Conservation (phyloP, 2,329 filamentous ascomycete genomes). For the Xylariaceae sp. region DNA sequence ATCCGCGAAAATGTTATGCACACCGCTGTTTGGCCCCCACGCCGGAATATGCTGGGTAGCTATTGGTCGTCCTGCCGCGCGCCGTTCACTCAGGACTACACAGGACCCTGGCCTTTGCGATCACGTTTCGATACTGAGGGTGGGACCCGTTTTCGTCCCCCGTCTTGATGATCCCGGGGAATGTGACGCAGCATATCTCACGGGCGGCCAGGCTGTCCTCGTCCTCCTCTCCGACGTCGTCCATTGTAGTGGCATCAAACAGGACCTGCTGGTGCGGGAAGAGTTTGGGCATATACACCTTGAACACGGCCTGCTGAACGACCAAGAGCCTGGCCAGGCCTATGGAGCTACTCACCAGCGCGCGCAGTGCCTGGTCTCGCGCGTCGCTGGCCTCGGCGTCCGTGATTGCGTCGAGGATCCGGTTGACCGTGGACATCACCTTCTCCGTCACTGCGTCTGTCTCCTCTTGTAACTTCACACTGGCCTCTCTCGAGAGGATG, state of each 20-base stretch:
- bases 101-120: slow-evolving; percentile 58
- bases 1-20: slow-evolving; percentile 13
- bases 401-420: slow-evolving; percentile 43
- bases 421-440: slow-evolving; percentile 40
- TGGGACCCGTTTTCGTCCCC: slow-evolving; percentile 59
- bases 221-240: slow-evolving; percentile 57
- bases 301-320: slow-evolving; percentile 52
- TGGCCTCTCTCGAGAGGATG: slow-evolving; percentile 47
- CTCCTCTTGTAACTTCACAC: slow-evolving; percentile 36
- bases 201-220: slow-evolving; percentile 45
- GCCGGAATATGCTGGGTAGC: slow-evolving; percentile 4
- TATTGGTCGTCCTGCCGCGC: too few relatives aligned
- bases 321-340: slow-evolving; percentile 49
- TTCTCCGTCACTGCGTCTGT: slow-evolving; percentile 35
- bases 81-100: slow-evolving; percentile 40
- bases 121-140: slow-evolving; percentile 53
- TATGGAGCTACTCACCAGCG: slow-evolving; percentile 44
- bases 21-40: slow-evolving; percentile 11
- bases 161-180: slow-evolving; percentile 56
- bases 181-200: slow-evolving; percentile 55
- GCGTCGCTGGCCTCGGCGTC: slow-evolving; percentile 30
- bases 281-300: slow-evolving; percentile 46
- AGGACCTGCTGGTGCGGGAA: slow-evolving; percentile 44
- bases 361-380: slow-evolving; percentile 46
- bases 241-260: slow-evolving; percentile 56